Conservation (phyloP, 1,284 basidiomycete species). For the Bjerkandera adusta region DNA sequence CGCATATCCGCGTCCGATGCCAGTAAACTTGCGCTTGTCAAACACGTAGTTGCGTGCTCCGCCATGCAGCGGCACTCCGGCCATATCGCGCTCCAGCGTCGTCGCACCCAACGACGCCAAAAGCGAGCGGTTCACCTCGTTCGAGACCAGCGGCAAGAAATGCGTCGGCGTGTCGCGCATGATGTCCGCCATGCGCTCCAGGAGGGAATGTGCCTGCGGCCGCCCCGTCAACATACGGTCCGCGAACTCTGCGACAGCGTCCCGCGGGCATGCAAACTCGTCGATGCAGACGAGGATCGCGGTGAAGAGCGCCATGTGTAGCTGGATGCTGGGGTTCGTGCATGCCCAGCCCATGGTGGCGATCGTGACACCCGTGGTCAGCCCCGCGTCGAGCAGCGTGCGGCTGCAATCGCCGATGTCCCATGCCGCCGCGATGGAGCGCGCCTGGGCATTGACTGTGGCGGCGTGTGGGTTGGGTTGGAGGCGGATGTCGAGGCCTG, state of each 20-base stretch:
- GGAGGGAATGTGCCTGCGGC: conserved; percentile 9
- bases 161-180: conserved; percentile 11
- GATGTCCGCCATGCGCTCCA: conserved; percentile 8
- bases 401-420: too few species aligned
- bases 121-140: conserved; percentile 11
- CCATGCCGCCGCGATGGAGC: too few species aligned
- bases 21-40: conserved; percentile 14
- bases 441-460: too few species aligned
- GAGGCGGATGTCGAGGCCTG: too few species aligned
- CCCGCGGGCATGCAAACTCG: conserved; percentile 4
- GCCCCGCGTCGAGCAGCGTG: too few species aligned
- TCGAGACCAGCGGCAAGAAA: conserved; percentile 10
- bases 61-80: neutral
- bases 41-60: conserved; percentile 9
- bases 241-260: conserved; percentile 10
- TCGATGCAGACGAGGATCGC: conserved; percentile 7
- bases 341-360: conserved; percentile 12
- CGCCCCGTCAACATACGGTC: conserved; percentile 8
- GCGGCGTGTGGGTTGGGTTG: too few species aligned
- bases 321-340: conserved; percentile 8
- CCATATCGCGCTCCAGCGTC: neutral
- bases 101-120: conserved; percentile 12
- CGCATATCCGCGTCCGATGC: conserved; percentile 15
- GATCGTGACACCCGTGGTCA: conserved; percentile 10
- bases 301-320: conserved; percentile 11